Percentiles rank a stretch among this genome's conserved stretches.
Conservation (phyloP, 2,329 filamentous ascomycete genomes). For the Xylariales sp. region DNA sequence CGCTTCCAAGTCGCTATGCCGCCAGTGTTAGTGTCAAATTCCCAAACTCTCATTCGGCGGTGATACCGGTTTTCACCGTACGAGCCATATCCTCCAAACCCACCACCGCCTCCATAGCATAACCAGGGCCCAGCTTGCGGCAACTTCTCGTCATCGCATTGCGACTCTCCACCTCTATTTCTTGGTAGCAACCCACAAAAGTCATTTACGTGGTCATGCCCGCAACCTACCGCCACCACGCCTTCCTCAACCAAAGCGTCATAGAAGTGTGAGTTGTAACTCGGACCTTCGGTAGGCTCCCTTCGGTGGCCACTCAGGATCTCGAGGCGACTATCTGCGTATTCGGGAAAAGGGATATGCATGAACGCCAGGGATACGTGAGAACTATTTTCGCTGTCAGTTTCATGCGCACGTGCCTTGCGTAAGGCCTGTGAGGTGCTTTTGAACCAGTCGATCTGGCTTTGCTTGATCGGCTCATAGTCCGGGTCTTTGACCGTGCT, state of each 20-base stretch:
- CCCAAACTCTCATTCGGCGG: constrained; percentile 48
- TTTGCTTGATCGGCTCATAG: constrained; percentile 48
- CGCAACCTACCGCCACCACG: constrained; percentile 47
- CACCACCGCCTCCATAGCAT: constrained; percentile 47
- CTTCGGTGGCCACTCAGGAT: constrained; percentile 46
- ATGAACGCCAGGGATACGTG: constrained; percentile 47
- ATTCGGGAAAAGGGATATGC: constrained; percentile 49
- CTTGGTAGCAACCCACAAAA: constrained; percentile 50
- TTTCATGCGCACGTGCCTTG: constrained; percentile 37
- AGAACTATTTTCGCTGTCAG: constrained; percentile 34
- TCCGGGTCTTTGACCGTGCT: constrained; percentile 41
- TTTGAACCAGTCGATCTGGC: constrained; percentile 50
- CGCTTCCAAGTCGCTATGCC: constrained; percentile 49
- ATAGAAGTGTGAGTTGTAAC: constrained; percentile 49
- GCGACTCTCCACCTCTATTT: constrained; percentile 14
- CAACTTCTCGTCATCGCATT: constrained; percentile 20
- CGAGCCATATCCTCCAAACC: constrained; percentile 49
- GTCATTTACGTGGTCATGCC: constrained; percentile 52
- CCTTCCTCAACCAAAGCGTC: constrained; percentile 47
- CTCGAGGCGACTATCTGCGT: constrained; percentile 42
- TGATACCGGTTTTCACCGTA: constrained; percentile 47
- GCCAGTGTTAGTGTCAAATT: constrained; percentile 43
- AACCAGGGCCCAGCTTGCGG: constrained; percentile 47
- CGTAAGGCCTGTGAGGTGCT: constrained; percentile 44
- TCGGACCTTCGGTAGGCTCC: constrained; percentile 48